Conservation (phyloP, 2,329 filamentous ascomycete species). For the Huntiella moniliformis region DNA sequence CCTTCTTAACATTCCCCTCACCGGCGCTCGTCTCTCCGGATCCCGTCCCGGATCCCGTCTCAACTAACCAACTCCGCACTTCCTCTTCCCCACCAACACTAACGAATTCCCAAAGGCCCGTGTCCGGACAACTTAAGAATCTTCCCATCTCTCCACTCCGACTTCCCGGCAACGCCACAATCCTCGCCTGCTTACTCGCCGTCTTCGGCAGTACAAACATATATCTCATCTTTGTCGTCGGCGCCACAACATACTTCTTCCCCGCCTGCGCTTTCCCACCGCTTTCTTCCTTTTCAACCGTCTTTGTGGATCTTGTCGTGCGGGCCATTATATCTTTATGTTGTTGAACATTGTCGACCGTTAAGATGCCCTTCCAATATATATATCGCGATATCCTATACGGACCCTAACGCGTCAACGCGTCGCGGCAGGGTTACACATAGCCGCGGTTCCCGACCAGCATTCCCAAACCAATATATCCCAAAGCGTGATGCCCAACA, state of each 20-base stretch:
- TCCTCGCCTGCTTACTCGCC: constrained; percentile 32
- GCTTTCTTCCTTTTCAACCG: constrained; percentile 13
- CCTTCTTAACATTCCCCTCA: not conserved
- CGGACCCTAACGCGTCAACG: too few relatives aligned
- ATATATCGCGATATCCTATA: too few relatives aligned
- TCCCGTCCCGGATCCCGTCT: constrained; percentile 15
- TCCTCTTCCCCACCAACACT: constrained; percentile 33
- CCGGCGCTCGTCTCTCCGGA: not conserved
- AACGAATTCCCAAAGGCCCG: constrained; percentile 47
- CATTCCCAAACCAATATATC: not conserved
- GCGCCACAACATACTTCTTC: constrained; percentile 23
- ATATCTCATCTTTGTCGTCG: constrained; percentile 27
- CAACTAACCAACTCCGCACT: constrained; percentile 41
- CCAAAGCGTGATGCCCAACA: not conserved
- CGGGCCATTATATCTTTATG: constrained; percentile 24
- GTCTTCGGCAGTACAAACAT: constrained; percentile 43
- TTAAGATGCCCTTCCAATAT: too few relatives aligned
- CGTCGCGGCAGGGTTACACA: too few relatives aligned
- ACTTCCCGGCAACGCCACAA: constrained; percentile 32
- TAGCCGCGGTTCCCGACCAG: too few relatives aligned
- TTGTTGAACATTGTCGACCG: too few relatives aligned
- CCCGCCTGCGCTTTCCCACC: constrained; percentile 10
- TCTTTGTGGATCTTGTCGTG: constrained; percentile 26
- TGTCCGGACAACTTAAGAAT: constrained; percentile 35
- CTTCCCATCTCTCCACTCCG: too few relatives aligned